Percentiles rank a stretch among this genome's conserved stretches.
Evolutionary conservation across 2,329 filamentous ascomycete species (phyloP).

Genomic region (Pyricularia sp.): DNA sequence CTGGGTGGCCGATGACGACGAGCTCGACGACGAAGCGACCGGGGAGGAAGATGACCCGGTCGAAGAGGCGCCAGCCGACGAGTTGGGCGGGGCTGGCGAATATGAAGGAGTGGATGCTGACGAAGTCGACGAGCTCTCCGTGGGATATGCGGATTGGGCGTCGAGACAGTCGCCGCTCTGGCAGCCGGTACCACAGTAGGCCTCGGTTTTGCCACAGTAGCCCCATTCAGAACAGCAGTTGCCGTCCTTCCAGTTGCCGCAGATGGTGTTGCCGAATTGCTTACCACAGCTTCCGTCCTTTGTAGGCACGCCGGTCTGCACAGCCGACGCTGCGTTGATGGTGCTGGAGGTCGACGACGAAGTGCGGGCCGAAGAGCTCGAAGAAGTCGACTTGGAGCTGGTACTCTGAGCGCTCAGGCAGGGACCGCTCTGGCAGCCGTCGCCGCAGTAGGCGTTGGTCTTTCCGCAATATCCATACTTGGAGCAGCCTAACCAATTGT

Average conservation of each 20-base stretch:
- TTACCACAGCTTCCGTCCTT: constrained; percentile 2
- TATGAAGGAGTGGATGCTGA: not conserved
- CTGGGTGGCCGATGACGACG: not conserved
- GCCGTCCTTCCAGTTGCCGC: constrained; percentile 1
- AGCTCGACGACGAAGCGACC: not conserved
- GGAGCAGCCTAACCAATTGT: not conserved
- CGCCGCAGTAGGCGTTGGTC: not conserved
- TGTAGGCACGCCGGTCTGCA: not conserved
- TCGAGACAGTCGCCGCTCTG: constrained; percentile 1
- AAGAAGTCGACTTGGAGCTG: not conserved
- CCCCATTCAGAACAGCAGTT: constrained; percentile 2
- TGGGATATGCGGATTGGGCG: not conserved
- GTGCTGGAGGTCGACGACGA: not conserved
- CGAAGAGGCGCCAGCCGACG: not conserved
- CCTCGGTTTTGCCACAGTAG: constrained; percentile 1
- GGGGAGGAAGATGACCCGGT: not conserved
- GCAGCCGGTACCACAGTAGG: constrained; percentile 1
- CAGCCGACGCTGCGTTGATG: not conserved
- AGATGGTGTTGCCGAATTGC: not conserved
- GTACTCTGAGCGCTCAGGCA: not conserved
- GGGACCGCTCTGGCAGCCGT: constrained; percentile 3
- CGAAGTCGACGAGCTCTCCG: not conserved
- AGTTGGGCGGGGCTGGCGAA: not conserved
- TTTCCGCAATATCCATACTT: not conserved
- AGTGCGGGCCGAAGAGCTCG: not conserved